Conservation (phyloP, 2,329 filamentous ascomycete species). For the Sporothrix luriei region DNA sequence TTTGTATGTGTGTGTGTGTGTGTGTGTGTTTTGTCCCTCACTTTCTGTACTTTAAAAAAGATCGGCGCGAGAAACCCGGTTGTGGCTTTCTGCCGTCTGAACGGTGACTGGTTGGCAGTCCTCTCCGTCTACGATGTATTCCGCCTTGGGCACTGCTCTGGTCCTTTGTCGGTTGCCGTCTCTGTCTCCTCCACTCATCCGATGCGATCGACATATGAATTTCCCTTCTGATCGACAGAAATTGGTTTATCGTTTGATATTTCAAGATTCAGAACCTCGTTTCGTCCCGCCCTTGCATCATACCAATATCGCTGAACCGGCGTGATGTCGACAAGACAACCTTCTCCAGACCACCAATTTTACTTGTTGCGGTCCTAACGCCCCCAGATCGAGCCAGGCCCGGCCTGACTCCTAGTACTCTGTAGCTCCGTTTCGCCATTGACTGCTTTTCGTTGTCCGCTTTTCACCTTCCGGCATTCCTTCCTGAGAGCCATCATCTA, state of each 20-base stretch:
- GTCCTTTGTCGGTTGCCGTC: background rate
- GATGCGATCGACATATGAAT: slow-evolving; percentile 9
- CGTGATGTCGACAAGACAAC: slow-evolving; percentile 6
- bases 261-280: background rate
- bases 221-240: background rate
- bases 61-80: slow-evolving; percentile 8
- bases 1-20: too few species aligned
- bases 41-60: background rate
- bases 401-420: too few species aligned
- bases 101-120: background rate
- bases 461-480: slow-evolving; percentile 8
- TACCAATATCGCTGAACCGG: slow-evolving; percentile 5
- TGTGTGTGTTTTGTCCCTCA: too few species aligned
- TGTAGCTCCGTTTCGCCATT: too few species aligned
- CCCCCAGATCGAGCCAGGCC: too few species aligned
- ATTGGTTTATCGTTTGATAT: background rate
- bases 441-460: background rate
- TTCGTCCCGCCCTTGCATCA: slow-evolving; percentile 16
- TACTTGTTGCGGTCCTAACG: too few species aligned
- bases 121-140: background rate
- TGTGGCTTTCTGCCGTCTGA: slow-evolving; percentile 7
- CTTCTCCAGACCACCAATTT: slow-evolving; percentile 6
- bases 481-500: background rate
- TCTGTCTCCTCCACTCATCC: background rate
- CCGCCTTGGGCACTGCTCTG: background rate